Evolutionary conservation across 148 eudicot genomes (phyloP).

Genomic region (Rhododendron kiyosumense): DNA sequence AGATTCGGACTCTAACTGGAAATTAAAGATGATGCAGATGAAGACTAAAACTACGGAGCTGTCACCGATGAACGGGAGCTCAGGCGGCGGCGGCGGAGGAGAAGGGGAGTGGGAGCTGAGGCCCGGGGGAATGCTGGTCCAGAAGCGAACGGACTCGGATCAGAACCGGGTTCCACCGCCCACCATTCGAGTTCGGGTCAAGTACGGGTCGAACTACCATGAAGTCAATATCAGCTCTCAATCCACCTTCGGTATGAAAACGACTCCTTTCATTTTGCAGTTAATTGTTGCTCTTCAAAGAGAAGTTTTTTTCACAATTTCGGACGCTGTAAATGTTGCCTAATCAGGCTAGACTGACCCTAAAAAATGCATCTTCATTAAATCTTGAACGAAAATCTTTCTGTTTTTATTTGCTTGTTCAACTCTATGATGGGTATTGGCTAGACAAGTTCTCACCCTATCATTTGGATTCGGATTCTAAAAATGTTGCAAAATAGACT

Average conservation of each 20-base stretch:
- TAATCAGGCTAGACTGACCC: neutral
- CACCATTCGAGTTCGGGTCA: slow-evolving; percentile 72
- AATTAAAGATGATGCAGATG: slow-evolving; percentile 66
- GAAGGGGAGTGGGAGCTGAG: slow-evolving; percentile 76
- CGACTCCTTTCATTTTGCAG: neutral
- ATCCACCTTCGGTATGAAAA: slow-evolving; percentile 62
- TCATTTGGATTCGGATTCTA: neutral
- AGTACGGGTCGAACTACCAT: slow-evolving; percentile 58
- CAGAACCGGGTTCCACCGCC: slow-evolving; percentile 48
- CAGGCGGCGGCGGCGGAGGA: slow-evolving; percentile 20
- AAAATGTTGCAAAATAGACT: neutral
- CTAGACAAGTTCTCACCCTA: neutral
- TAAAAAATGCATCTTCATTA: neutral
- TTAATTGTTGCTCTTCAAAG: neutral
- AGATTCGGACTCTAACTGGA: neutral
- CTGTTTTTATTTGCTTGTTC: neutral
- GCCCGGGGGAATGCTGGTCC: slow-evolving; percentile 90
- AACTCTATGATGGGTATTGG: neutral
- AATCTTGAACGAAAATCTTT: neutral
- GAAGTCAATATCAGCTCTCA: slow-evolving; percentile 67
- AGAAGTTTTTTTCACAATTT: neutral
- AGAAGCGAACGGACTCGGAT: slow-evolving; percentile 62
- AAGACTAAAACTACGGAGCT: slow-evolving; percentile 46
- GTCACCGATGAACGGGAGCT: slow-evolving; percentile 25
- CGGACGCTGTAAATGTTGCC: neutral